Evolutionary conservation across 176 grass and related monocot genomes (phyloP).

Genomic region (Triticum monococcum): DNA sequence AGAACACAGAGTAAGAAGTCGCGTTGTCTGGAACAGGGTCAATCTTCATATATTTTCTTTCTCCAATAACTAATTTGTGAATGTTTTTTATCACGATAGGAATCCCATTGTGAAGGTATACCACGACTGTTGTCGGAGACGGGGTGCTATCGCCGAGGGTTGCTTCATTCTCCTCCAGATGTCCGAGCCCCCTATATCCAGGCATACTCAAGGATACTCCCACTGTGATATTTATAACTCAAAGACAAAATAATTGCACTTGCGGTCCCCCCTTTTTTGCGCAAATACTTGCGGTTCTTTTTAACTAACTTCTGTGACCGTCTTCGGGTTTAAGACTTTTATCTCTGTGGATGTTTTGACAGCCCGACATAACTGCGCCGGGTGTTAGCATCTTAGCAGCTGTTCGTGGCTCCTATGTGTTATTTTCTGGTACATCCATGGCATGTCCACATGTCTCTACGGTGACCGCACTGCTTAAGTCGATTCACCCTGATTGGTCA

Average conservation of each 20-base stretch:
- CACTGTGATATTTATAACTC: background rate
- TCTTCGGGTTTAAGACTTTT: background rate
- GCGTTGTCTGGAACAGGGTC: background rate
- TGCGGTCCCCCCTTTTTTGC: background rate
- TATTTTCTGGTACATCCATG: background rate
- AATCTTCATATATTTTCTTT: background rate
- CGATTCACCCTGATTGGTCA: constrained; percentile 19
- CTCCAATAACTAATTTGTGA: background rate
- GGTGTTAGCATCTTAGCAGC: background rate
- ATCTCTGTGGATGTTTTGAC: background rate
- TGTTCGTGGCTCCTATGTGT: background rate
- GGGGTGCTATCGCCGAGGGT: background rate
- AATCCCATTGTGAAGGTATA: background rate
- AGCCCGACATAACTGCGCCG: background rate
- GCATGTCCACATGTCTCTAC: constrained; percentile 40
- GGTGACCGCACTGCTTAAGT: background rate
- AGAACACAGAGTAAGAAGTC: background rate
- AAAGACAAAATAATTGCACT: background rate
- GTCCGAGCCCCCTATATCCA: background rate
- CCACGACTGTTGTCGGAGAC: background rate
- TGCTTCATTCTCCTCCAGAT: background rate
- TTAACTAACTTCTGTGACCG: background rate
- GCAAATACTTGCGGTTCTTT: background rate
- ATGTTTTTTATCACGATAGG: background rate
- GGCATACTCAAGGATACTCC: background rate